These are phyloP conservation scores for Suaeda aralocaspica DNA, from an alignment of 148 eudicot species.

Conservation along the genomic window DNA sequence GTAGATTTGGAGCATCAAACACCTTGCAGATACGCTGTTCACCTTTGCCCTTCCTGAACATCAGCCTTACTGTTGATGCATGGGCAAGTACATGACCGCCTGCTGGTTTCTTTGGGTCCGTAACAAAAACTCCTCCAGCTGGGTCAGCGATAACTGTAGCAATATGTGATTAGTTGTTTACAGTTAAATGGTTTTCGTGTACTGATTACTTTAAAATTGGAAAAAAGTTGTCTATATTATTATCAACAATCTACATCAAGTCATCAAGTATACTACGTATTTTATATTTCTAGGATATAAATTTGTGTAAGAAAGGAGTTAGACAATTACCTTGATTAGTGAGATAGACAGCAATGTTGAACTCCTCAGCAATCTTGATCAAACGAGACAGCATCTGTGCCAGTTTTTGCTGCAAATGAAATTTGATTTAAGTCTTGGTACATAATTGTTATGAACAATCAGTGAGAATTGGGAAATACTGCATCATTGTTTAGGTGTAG, in stretches of 20 bases:
- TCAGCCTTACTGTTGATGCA: conserved; percentile 83
- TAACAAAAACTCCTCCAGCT: conserved; percentile 87
- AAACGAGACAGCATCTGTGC: conserved; percentile 94
- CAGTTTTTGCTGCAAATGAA: conserved; percentile 72
- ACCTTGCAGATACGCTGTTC: conserved; percentile 97
- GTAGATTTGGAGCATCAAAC: conserved; percentile 95
- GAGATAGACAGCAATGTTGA: conserved; percentile 81
- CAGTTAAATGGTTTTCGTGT: not conserved
- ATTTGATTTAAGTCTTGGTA: conserved; percentile 6
- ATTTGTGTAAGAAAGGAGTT: not conserved
- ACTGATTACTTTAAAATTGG: not conserved
- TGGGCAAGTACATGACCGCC: conserved; percentile 99
- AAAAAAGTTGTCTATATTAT: not conserved
- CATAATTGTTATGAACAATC: not conserved
- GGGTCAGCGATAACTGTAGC: conserved; percentile 92
- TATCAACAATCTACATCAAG: not conserved
- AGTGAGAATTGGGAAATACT: not conserved
- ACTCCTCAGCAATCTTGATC: conserved; percentile 89
- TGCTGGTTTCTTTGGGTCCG: conserved; percentile 97
- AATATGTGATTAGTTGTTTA: not conserved
- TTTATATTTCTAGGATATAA: too few species aligned
- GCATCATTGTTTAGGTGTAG: not conserved
- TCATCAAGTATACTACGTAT: too few species aligned
- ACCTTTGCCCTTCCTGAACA: conserved; percentile 98
- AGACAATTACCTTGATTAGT: conserved; percentile 77